Percentiles rank a stretch among this genome's conserved stretches.
These are phyloP conservation scores for Bertia moriformis DNA, from an alignment of 2,329 filamentous ascomycete species.

Conservation along the genomic window DNA sequence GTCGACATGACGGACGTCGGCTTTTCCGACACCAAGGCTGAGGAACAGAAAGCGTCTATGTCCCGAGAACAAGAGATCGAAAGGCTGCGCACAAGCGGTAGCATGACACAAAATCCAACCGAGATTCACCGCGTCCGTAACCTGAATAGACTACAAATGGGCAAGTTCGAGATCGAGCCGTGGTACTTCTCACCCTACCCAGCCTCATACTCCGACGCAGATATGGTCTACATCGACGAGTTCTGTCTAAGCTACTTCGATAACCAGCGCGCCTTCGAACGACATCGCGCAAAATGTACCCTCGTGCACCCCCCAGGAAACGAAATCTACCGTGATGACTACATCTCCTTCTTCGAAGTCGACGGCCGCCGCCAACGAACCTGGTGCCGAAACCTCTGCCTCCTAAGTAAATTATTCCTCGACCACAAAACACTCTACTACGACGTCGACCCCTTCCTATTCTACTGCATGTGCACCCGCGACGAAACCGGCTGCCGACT, in stretches of 20 bases:
- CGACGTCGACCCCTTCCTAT: conserved; percentile 96
- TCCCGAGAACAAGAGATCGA: conserved; percentile 80
- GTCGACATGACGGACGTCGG: not conserved
- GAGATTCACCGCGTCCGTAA: conserved; percentile 94
- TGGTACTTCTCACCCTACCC: conserved; percentile 99
- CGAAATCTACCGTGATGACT: conserved; percentile 91
- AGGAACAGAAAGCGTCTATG: not conserved
- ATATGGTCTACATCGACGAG: conserved; percentile 91
- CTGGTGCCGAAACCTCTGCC: conserved; percentile 90
- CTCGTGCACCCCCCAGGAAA: conserved; percentile 89
- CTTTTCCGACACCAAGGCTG: not conserved
- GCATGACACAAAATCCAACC: conserved; percentile 97
- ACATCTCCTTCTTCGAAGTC: conserved; percentile 92
- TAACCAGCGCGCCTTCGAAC: conserved; percentile 64
- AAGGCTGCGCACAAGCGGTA: conserved; percentile 82
- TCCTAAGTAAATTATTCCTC: conserved; percentile 89
- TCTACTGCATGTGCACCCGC: conserved; percentile 91
- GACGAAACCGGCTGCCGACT: conserved; percentile 85
- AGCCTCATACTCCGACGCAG: conserved; percentile 71
- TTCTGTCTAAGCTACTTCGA: conserved; percentile 90
- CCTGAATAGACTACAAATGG: conserved; percentile 86
- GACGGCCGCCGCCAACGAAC: conserved; percentile 86
- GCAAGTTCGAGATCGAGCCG: conserved; percentile 77
- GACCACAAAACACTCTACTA: conserved; percentile 98
- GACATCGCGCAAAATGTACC: conserved; percentile 81